Percentiles rank a stretch among this genome's conserved stretches.
These are phyloP conservation scores for Asterella californica DNA, from an alignment of 225 moss, liverwort and hornwort genomes.

Conservation along the genomic window DNA sequence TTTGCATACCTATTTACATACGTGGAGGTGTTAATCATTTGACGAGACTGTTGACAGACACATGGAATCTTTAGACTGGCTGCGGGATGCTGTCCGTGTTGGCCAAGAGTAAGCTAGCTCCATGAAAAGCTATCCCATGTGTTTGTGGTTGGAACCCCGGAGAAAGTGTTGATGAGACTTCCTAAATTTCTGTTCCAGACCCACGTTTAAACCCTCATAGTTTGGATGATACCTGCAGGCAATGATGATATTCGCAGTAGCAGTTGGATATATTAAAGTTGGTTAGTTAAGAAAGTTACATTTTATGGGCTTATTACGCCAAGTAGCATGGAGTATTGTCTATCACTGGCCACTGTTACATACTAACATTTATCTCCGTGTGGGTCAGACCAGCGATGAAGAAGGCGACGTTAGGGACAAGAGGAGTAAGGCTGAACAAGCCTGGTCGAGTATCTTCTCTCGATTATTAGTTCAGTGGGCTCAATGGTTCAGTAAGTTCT, in stretches of 20 bases:
- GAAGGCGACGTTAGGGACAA: conserved; percentile 54
- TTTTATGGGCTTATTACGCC: not conserved
- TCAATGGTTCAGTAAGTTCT: conserved; percentile 84
- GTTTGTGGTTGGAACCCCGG: conserved; percentile 13
- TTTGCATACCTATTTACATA: conserved; percentile 9
- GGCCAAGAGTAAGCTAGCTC: conserved; percentile 37
- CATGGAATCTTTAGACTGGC: conserved; percentile 31
- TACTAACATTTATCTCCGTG: not conserved
- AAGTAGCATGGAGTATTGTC: not conserved
- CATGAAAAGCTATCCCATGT: conserved; percentile 20
- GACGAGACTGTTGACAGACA: conserved; percentile 41
- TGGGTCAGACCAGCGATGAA: conserved; percentile 48
- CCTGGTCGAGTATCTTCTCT: conserved; percentile 78
- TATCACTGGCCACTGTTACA: not conserved
- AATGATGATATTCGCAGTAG: not conserved
- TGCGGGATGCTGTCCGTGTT: conserved; percentile 43
- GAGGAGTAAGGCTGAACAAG: conserved; percentile 60
- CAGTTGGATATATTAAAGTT: not conserved
- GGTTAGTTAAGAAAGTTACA: not conserved
- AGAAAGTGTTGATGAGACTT: not conserved
- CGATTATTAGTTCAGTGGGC: conserved; percentile 89
- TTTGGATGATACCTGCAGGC: not conserved
- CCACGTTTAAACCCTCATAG: not conserved
- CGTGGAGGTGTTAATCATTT: conserved; percentile 27
- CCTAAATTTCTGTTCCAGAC: not conserved